Base-by-base conservation (phyloP, 768 basidiomycete genomes). In the Tricholomella constricta region DNA sequence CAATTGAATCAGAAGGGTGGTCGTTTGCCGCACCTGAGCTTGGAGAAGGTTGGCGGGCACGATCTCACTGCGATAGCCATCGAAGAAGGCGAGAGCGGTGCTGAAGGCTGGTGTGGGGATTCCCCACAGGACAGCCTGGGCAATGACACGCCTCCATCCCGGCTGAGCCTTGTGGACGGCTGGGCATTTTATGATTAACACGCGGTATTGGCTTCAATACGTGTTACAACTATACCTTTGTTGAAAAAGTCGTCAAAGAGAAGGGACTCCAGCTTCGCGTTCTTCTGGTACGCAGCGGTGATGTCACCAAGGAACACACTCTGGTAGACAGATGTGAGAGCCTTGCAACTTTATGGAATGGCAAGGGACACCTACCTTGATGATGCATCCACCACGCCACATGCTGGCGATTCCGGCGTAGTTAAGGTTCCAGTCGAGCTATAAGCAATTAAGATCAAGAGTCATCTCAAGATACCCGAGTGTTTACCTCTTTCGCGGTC, bases 341-440 rank as follows among this genome's bases (percentile, higher is more conserved):
- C 15, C 5, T 14, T 6, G 3, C 20, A 46, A 9, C 23, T 29
- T 0, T 32, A 26, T 23, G 2, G 20, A 15, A 5, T 31, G 29
- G 22, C 23, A 25, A 22, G 25, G 23, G 6, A 35, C 14, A 15
- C 23, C 17, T 53, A 84, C 89, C 83, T 96, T 96, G 82, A 99
- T 98, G 74, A 99, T 99, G 73, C 96, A 98, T 61, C 97, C 97
- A 61, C 97, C 97, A 65, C 96, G 93, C 97, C 97, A 99, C 94
- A 99, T 99, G 62, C 81, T 85, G 29, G 97, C 97, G 67, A 99
- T 98, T 56, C 94, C 95, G 63, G 94, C 88, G 69, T 96, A 96
- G 82, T 98, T 98, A 70, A 99, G 78, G 71, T 90, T 85, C 96
- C 96, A 99, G 58, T 66, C 69, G 62, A 89, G 66, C 88, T 90